phyloP scores from a whole-genome alignment of 2,329 filamentous ascomycete species.

The Esteya vermicola region DNA sequence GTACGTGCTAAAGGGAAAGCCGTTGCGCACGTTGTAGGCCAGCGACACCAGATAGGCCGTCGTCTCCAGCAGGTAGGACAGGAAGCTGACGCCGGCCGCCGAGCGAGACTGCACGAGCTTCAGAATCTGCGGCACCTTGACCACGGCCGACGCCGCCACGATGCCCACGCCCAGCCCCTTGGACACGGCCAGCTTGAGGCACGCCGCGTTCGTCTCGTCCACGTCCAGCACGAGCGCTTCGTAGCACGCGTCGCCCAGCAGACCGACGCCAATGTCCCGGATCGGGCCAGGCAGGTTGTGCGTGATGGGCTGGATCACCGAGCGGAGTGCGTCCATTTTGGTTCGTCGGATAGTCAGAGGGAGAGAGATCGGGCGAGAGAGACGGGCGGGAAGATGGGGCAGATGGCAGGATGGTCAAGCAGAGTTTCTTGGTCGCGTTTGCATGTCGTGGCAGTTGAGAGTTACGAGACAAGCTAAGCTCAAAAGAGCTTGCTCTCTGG shows the following conservation, averaged over 20 bases:
- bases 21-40: slow-evolving; percentile 81
- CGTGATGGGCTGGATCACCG: slow-evolving; percentile 53
- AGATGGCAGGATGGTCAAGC: no score
- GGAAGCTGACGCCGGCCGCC: slow-evolving; percentile 71
- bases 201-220: slow-evolving; percentile 60
- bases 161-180: slow-evolving; percentile 91
- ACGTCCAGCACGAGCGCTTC: slow-evolving; percentile 72
- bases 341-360: no score
- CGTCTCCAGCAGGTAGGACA: slow-evolving; percentile 88
- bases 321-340: slow-evolving; percentile 48
- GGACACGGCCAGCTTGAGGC: slow-evolving; percentile 78
- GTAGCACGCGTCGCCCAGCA: slow-evolving; percentile 80
- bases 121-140: slow-evolving; percentile 94
- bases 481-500: no score
- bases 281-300: slow-evolving; percentile 61
- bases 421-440: no score
- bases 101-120: slow-evolving; percentile 77
- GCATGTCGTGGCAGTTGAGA: no score
- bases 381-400: no score
- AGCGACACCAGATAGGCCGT: slow-evolving; percentile 75
- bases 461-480: no score
- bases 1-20: slow-evolving; percentile 91
- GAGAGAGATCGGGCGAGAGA: no score
- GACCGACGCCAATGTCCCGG: slow-evolving; percentile 57
- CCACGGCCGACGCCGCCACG: slow-evolving; percentile 74